These are phyloP conservation scores for Malus hybrid DNA, from an alignment of 331 rosid genomes.

Conservation along the genomic window DNA sequence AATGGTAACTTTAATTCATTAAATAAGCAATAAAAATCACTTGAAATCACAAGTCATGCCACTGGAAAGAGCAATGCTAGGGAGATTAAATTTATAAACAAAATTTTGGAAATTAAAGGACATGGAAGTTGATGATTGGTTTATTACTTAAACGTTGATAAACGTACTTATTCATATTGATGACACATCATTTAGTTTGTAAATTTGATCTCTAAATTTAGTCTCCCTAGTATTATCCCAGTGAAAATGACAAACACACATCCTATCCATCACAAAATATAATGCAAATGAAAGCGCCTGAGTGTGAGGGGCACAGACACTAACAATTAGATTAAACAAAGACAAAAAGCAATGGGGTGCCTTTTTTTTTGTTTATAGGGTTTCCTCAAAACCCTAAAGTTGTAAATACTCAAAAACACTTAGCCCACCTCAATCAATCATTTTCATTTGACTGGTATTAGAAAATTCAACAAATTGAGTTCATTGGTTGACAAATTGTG, in stretches of 20 bases:
- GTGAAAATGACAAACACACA: conserved; percentile 23
- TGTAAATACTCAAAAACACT: conserved; percentile 13
- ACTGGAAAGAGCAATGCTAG: too few species aligned
- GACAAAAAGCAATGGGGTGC: conserved; percentile 14
- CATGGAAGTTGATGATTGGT: too few species aligned
- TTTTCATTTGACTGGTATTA: conserved; percentile 8
- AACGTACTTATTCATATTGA: too few species aligned
- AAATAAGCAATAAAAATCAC: conserved; percentile 29
- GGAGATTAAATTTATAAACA: too few species aligned
- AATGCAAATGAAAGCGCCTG: conserved; percentile 27
- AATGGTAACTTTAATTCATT: conserved; percentile 18
- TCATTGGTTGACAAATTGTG: neutral
- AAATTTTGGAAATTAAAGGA: too few species aligned
- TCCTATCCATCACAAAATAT: conserved; percentile 14
- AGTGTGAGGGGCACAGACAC: conserved; percentile 37
- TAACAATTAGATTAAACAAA: conserved; percentile 59
- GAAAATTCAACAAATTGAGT: neutral
- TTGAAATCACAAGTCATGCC: neutral
- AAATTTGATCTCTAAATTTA: too few species aligned
- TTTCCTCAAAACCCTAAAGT: conserved; percentile 1
- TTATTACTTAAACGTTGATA: too few species aligned
- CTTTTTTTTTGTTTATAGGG: neutral
- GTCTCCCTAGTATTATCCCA: rapidly evolving
- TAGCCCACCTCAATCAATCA: conserved; percentile 28
- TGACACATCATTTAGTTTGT: too few species aligned